Base-by-base conservation (phyloP, 108 stramenopile species). In the Ochromonas danica region DNA sequence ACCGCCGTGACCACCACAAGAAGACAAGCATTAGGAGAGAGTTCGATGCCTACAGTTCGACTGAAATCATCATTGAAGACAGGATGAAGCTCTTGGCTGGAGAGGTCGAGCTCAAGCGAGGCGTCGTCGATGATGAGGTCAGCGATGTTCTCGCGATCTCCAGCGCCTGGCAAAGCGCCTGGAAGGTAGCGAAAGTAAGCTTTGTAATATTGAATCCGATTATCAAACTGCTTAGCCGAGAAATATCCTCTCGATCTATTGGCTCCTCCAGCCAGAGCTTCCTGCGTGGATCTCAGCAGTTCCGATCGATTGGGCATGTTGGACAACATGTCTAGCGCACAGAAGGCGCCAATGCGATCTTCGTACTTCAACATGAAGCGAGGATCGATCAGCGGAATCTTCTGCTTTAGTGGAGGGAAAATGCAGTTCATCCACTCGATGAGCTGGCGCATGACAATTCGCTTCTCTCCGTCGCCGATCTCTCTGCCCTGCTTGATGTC, bases 21-120 rank as follows among this genome's bases (percentile, higher is more conserved):
- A 6, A 67, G 25, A 67, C 63, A 67, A 67, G 63, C 17, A 36
- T 67, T 67, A 3, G 27, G 63, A 67, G 63, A 14, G 14, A 67
- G 25, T 67, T 67, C 63, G 10, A 67, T 31, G 6, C 31, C 30
- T 6, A 33, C 17, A 28, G 63, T 67, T 22, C 17, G 30, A 67
- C 33, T 35, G 25, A 67, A 67, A 31, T 67, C 63, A 67, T 67
- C 63, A 22, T 31, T 33, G 31, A 67, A 67, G 31, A 31, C 10
- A 10, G 63, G 63, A 36, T 33, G 6, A 10, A 35, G 25, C 31
- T 67, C 63, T 36, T 28, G 17, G 25, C 63, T 67, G 25, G 3
- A 3, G 10, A 67, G 31, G 25, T 67, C 25, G 10, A 67, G 6
- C 3, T 67, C 31, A 28, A 67, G 6, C 31, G 63, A 67, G 6